Evolutionary conservation across 2,329 filamentous ascomycete species (phyloP).

Genomic region (Fusarium scirpi): DNA sequence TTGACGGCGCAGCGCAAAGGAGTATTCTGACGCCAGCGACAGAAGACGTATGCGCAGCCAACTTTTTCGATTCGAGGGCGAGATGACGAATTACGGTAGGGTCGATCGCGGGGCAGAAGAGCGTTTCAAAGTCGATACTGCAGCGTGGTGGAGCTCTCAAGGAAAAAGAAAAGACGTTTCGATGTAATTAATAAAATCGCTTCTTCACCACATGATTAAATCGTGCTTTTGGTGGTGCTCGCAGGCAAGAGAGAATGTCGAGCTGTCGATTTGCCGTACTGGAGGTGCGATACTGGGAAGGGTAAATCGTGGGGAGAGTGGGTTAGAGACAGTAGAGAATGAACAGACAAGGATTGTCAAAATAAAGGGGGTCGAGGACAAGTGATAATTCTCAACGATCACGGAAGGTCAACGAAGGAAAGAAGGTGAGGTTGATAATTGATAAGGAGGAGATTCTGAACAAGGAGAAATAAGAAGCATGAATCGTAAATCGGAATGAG

Average conservation of each 20-base stretch:
- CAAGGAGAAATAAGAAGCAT: slow-evolving; percentile 17
- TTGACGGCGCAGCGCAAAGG: slow-evolving; percentile 21
- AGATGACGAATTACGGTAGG: slow-evolving; percentile 23
- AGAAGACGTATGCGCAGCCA: slow-evolving; percentile 33
- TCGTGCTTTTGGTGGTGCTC: slow-evolving; percentile 3
- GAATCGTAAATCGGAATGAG: slow-evolving; percentile 31
- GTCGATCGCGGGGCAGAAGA: slow-evolving; percentile 30
- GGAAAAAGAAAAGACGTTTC: slow-evolving; percentile 4
- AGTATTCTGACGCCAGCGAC: slow-evolving; percentile 41
- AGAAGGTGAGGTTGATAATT: not conserved
- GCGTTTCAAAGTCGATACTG: slow-evolving; percentile 6
- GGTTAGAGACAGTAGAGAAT: slow-evolving; percentile 29
- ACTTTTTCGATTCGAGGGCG: slow-evolving; percentile 25
- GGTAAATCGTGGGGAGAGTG: slow-evolving; percentile 32
- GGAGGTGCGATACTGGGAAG: slow-evolving; percentile 10
- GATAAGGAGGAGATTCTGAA: slow-evolving; percentile 2
- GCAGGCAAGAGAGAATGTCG: slow-evolving; percentile 24
- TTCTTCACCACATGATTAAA: slow-evolving; percentile 36
- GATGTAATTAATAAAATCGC: slow-evolving; percentile 12
- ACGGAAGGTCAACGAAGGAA: not conserved
- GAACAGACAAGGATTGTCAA: slow-evolving; percentile 44
- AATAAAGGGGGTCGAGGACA: slow-evolving; percentile 18
- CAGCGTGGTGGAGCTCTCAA: slow-evolving; percentile 6
- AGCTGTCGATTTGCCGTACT: slow-evolving; percentile 19
- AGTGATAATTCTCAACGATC: not conserved